Conservation (phyloP, 2,329 filamentous ascomycete genomes). For the Verticillium nonalfalfae region DNA sequence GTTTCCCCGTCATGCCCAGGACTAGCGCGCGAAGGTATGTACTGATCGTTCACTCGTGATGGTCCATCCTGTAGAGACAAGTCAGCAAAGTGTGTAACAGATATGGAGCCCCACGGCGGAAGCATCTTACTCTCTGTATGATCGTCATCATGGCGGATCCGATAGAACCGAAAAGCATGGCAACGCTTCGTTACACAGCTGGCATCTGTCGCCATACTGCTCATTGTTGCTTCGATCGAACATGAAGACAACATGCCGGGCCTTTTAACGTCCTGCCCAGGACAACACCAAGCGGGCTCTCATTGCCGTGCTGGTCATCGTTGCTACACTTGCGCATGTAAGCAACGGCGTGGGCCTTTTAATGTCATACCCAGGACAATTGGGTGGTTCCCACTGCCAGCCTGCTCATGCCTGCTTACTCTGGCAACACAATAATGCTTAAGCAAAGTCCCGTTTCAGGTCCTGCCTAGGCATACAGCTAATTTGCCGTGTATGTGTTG, state of each 20-base stretch:
- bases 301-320: slow-evolving; percentile 1
- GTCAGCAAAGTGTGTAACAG: neutral
- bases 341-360: slow-evolving; percentile 20
- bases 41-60: neutral
- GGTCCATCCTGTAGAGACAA: neutral
- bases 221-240: slow-evolving; percentile 3
- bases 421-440: no score
- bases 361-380: slow-evolving; percentile 26
- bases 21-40: neutral
- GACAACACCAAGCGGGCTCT: slow-evolving; percentile 14
- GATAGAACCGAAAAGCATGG: neutral
- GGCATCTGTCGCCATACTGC: neutral
- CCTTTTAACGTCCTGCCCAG: slow-evolving; percentile 30
- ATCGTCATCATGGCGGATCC: neutral
- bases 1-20: neutral
- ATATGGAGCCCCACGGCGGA: neutral
- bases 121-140: neutral
- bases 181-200: neutral
- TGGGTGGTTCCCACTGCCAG: no score
- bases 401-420: no score
- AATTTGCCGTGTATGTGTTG: neutral
- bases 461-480: no score
- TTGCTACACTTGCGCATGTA: neutral
- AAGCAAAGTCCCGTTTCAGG: no score
- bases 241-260: slow-evolving; percentile 8